Base-by-base conservation (phyloP, 345 rosid species). In the Pistacia atlantica region DNA sequence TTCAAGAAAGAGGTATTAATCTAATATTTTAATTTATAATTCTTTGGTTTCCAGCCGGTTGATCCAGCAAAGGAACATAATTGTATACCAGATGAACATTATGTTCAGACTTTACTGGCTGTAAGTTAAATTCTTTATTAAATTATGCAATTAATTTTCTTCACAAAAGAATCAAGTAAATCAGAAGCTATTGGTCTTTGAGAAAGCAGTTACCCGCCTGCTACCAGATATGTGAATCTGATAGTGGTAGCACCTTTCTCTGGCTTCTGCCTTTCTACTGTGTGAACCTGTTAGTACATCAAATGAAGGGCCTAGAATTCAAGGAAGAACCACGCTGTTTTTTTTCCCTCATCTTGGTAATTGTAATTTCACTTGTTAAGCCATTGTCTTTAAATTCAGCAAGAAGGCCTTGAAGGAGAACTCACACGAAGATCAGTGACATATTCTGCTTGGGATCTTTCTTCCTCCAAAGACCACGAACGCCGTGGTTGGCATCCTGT, bases 1-100 rank as follows among this genome's bases (percentile, higher is more conserved):
- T 58, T 65, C 46, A n/a, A 51, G 68, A 46, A 38, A 69, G 58
- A 55, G 20, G 52, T 51, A n/a, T 37, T 59, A 65, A 66, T 64
- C 33, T 59, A 25, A 22, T 16, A 10, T 45, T n/a, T 66, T 56
- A 64, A 46, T 31, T 75, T 11, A 58, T 48, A 35, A 72, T 81
- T 82, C 61, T 77, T 80, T 76, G 54, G 28, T 74, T 75, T 84
- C 84, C 90, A 96, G 98, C 94, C 95, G 62, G 83, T 80, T 71
- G 96, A 96, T 84, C 83, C 89, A 67, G 79, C 91, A 55, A 90
- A 84, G 79, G 98, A 96, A 87, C 98, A 92, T 84, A 92, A 94
- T 80, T 94, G 98, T 73, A 94, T 94, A 83, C 97, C 98, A 9
- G 98, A 92, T 88, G 98, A 94, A 83, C 98, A 95, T 84, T 92